A percentile compares a stretch with the other conserved stretches of the same genome.
Evolutionary conservation across 768 basidiomycete species (phyloP).

Genomic region (Leccinum fibrillosum): DNA sequence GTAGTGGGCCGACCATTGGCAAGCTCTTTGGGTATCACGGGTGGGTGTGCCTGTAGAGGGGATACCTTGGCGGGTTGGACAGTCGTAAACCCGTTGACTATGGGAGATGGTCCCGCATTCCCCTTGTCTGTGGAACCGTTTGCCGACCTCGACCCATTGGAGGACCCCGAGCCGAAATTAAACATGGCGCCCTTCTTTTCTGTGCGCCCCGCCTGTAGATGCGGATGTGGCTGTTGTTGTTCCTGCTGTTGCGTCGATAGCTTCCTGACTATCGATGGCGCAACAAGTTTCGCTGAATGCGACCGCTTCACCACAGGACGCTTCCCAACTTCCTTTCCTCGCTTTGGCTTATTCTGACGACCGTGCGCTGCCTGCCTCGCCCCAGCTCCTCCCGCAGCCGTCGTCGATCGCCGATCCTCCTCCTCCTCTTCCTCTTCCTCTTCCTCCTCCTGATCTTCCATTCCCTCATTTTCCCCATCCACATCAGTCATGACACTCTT

Average conservation of each 20-base stretch:
- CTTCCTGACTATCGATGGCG: conserved; percentile 28
- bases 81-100: conserved; percentile 9
- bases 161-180: conserved; percentile 60
- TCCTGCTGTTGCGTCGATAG: conserved; percentile 22
- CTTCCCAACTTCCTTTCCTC: conserved; percentile 32
- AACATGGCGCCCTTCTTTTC: conserved; percentile 39
- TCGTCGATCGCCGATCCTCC: conserved; percentile 22
- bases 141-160: conserved; percentile 39
- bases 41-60: conserved; percentile 13
- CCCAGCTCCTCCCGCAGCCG: conserved; percentile 8
- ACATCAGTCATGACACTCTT: conserved; percentile 22
- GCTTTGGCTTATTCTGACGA: conserved; percentile 26
- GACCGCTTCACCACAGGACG: conserved; percentile 27
- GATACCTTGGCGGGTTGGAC: conserved; percentile 9
- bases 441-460: conserved; percentile 17
- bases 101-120: conserved; percentile 6
- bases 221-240: neutral
- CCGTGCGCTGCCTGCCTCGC: conserved; percentile 10
- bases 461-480: conserved; percentile 16
- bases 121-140: conserved; percentile 22
- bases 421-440: conserved; percentile 19
- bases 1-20: conserved; percentile 1
- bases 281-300: conserved; percentile 29
- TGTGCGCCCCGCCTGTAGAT: conserved; percentile 12
- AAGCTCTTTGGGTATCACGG: conserved; percentile 17